Evolutionary conservation across 768 basidiomycete genomes (phyloP).

Genomic region (Asterophora parasitica): DNA sequence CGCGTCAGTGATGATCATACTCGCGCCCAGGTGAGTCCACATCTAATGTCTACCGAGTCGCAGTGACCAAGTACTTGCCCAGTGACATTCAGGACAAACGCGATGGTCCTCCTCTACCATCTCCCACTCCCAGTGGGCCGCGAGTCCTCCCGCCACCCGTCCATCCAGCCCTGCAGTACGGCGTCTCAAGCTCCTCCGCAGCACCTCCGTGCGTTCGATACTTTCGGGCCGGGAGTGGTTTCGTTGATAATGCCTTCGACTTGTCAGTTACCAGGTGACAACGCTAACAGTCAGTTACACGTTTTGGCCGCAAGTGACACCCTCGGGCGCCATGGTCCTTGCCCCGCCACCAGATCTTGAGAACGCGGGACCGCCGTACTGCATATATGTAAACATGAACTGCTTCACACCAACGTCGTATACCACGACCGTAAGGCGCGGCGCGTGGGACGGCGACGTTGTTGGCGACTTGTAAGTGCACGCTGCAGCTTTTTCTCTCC

Average conservation of each 20-base stretch:
- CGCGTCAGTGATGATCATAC: conserved; percentile 19
- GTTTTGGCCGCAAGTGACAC: conserved; percentile 30
- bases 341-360: conserved; percentile 25
- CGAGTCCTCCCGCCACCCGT: conserved; percentile 22
- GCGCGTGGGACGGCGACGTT: conserved; percentile 36
- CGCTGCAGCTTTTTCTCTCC: background rate
- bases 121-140: conserved; percentile 15
- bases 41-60: background rate
- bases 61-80: background rate
- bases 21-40: conserved; percentile 17
- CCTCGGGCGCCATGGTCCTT: conserved; percentile 36
- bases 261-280: conserved; percentile 23
- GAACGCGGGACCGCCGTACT: conserved; percentile 32
- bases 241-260: background rate
- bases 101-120: conserved; percentile 11
- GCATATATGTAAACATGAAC: conserved; percentile 43
- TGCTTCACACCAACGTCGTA: conserved; percentile 46
- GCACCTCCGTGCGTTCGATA: conserved; percentile 21
- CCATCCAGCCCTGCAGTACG: conserved; percentile 23
- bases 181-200: conserved; percentile 14
- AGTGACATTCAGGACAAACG: conserved; percentile 13
- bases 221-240: background rate
- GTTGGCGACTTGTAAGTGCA: conserved; percentile 42
- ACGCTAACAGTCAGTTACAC: conserved; percentile 33
- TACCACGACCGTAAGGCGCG: conserved; percentile 39